Evolutionary conservation across 2,329 filamentous ascomycete species (phyloP).

Genomic region (Drechslerella dactyloides): DNA sequence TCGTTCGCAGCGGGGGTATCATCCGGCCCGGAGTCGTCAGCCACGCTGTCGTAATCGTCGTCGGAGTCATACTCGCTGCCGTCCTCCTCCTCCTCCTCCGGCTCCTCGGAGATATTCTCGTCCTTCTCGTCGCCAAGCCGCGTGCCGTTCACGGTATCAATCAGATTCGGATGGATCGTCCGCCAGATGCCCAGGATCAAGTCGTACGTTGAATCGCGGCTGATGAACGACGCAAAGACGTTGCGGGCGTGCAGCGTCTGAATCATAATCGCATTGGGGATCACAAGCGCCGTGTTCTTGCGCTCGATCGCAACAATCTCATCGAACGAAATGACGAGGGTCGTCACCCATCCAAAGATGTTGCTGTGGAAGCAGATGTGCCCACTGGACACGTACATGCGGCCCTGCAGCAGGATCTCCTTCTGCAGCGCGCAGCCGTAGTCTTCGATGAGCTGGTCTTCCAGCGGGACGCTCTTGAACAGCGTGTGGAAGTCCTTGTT

Average conservation of each 20-base stretch:
- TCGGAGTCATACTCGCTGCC: constrained; percentile 62
- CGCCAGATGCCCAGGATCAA: constrained; percentile 98
- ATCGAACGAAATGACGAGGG: constrained; percentile 96
- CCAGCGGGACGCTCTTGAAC: constrained; percentile 95
- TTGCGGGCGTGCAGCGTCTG: constrained; percentile 94
- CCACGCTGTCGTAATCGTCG: constrained; percentile 66
- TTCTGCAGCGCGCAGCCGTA: constrained; percentile 96
- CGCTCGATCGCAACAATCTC: constrained; percentile 97
- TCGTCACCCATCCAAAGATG: constrained; percentile 97
- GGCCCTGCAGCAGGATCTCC: constrained; percentile 91
- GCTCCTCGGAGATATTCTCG: constrained; percentile 74
- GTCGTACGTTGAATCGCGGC: constrained; percentile 94
- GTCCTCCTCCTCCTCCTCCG: constrained; percentile 72
- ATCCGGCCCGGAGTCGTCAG: constrained; percentile 60
- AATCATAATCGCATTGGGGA: constrained; percentile 97
- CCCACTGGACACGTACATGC: constrained; percentile 94
- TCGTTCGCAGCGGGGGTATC: constrained; percentile 64
- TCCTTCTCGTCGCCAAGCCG: constrained; percentile 74
- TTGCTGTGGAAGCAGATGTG: constrained; percentile 99
- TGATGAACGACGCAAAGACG: constrained; percentile 92
- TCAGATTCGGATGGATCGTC: constrained; percentile 85
- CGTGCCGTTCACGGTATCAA: constrained; percentile 73
- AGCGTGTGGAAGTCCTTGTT: constrained; percentile 93
- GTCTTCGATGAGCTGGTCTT: constrained; percentile 97
- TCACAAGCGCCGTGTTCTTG: constrained; percentile 90